phyloP scores from a whole-genome alignment of 148 eudicot genomes.

The Spergularia marina region DNA sequence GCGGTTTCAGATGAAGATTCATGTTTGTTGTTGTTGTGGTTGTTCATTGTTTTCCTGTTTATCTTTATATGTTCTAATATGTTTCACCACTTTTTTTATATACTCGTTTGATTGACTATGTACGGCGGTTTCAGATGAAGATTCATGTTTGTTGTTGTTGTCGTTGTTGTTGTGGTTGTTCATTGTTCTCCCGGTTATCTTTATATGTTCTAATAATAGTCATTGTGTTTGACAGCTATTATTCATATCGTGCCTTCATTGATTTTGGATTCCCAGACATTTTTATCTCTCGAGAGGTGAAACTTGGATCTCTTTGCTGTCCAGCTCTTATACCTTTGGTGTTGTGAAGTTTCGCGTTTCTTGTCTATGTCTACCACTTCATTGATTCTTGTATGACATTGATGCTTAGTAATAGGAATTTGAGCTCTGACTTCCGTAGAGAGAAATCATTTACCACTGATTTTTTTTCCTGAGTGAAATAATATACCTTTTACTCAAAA shows the following conservation, averaged over 20 bases:
- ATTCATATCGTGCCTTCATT: constrained; percentile 75
- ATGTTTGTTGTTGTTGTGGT: neutral
- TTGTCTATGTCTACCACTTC: neutral
- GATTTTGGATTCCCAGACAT: constrained; percentile 98
- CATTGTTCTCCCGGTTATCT: neutral
- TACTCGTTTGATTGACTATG: too few relatives aligned
- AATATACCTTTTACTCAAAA: neutral
- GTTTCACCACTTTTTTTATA: too few relatives aligned
- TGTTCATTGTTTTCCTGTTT: neutral
- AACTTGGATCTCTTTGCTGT: constrained; percentile 1
- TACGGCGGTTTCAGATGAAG: too few relatives aligned
- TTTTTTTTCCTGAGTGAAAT: neutral
- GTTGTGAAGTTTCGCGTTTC: neutral
- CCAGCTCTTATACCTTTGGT: neutral
- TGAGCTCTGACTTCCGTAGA: neutral
- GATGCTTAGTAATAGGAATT: neutral
- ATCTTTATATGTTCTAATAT: constrained; percentile 10
- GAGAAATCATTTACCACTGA: neutral
- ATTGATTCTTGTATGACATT: neutral
- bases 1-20: too few relatives aligned
- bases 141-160: too few relatives aligned
- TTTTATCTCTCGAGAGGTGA: constrained; percentile 98
- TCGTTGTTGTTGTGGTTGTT: neutral
- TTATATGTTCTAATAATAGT: constrained; percentile 11
- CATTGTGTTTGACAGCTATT: constrained; percentile 63